Base-by-base conservation (phyloP, 345 rosid species). In the Ricinus communis region DNA sequence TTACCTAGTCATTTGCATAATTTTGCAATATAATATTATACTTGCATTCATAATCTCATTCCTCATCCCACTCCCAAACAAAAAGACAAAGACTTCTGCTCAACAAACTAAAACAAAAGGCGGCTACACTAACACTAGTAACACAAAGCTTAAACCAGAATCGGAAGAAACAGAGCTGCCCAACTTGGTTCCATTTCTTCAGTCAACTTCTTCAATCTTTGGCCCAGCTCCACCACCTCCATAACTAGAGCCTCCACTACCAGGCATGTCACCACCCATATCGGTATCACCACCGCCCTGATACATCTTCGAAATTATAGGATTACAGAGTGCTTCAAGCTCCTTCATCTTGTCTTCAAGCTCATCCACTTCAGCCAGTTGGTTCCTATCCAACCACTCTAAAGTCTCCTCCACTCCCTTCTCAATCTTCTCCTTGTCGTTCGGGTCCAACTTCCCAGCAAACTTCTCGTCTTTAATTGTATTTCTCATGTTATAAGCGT, bases 321-420 rank as follows among this genome's bases (percentile, higher is more conserved):
- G 71, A 55, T 68, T 68, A 38, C 72, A 41, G 7, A 66, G 10
- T 2, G 18, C 38, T 66, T 51, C 70, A 51, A 66, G 58, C 28
- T 66, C 70, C 70, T 66, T 68, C 62, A 54, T 22, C 53, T 64
- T 46, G 19, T 49, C 41, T 1, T 65, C 58, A 1, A 65, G 56
- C 27, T 65, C 69, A 65, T 69, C 72, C 16, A 69, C 55, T 28
- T 69, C 72, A 57, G 65, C 72, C 53, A 57, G 12, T 40, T 69
- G 72, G 64, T 69, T 69, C 63, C 72, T 19, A 12, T 66, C 70
- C 8, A 66, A 25, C 60, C 70, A 66, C 30, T 66, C 58, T 5
- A 51, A 6, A 13, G 64, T 41, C 63, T 56, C 63, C 16, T 56
- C 63, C 15, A 55, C 53, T 15, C 55, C 72, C 55, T 57, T 69